Percentiles rank a stretch among this genome's conserved stretches.
phyloP scores from a whole-genome alignment of 345 rosid genomes.

The Salix koriyanagi region DNA sequence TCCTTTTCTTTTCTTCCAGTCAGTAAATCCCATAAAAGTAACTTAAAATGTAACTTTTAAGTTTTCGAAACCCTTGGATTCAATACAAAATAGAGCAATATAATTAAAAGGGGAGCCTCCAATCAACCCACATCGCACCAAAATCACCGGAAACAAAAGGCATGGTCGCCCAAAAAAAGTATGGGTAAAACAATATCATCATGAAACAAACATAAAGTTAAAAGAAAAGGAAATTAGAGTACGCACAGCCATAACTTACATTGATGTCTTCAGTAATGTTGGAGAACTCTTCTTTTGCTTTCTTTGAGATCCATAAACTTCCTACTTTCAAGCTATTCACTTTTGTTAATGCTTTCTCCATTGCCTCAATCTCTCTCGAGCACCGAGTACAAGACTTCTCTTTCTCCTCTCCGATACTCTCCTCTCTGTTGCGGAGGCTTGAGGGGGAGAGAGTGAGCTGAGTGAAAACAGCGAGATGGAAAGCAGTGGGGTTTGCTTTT shows the following conservation, averaged over 20 bases:
- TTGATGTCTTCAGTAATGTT: conserved; percentile 76
- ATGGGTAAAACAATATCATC: background rate
- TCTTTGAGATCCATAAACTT: conserved; percentile 83
- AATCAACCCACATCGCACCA: conserved; percentile 33
- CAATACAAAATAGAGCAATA: background rate
- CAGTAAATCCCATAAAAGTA: background rate
- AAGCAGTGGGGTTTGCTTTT: background rate
- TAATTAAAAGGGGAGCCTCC: background rate
- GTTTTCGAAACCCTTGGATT: background rate
- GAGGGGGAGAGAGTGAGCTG: background rate
- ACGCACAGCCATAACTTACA: conserved; percentile 32
- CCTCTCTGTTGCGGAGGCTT: background rate
- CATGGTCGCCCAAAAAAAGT: background rate
- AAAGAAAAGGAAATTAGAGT: background rate
- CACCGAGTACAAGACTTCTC: background rate
- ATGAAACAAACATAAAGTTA: background rate
- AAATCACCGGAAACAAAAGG: conserved; percentile 4
- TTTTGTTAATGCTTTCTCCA: conserved; percentile 92
- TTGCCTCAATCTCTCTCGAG: conserved; percentile 18
- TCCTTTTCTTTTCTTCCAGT: background rate
- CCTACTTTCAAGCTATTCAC: conserved; percentile 84
- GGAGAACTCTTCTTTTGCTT: conserved; percentile 84
- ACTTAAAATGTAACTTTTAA: background rate
- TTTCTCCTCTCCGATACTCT: background rate
- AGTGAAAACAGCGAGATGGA: background rate